A percentile compares a stretch with the other conserved stretches of the same genome.
phyloP scores from a whole-genome alignment of 1,284 basidiomycete genomes.

The Malassezia obtusa region DNA sequence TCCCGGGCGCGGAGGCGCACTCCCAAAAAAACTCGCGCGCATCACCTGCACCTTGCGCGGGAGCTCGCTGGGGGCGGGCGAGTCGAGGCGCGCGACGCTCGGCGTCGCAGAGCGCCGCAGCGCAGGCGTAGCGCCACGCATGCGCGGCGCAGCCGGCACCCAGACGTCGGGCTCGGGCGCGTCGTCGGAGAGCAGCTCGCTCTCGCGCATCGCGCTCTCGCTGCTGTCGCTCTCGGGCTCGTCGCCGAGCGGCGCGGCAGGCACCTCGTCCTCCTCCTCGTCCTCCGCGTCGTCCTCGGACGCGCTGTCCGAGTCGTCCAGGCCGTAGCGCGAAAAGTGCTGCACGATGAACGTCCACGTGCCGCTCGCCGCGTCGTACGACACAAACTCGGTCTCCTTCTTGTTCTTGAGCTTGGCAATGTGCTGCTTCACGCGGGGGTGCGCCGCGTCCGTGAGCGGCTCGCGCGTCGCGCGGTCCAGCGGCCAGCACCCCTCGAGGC shows the following conservation, averaged over 20 bases:
- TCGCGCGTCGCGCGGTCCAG: conserved; percentile 83
- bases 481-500: conserved; percentile 74
- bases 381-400: conserved; percentile 74
- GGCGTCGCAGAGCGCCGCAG: conserved; percentile 8
- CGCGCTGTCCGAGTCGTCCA: conserved; percentile 42
- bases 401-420: conserved; percentile 73
- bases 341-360: conserved; percentile 89
- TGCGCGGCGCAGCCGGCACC: not conserved
- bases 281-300: conserved; percentile 9
- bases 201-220: conserved; percentile 13
- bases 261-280: conserved; percentile 27
- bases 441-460: conserved; percentile 71
- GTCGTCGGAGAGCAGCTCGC: conserved; percentile 2
- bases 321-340: conserved; percentile 58
- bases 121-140: not conserved
- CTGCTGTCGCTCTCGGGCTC: not conserved
- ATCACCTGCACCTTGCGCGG: conserved; percentile 44
- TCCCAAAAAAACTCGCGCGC: conserved; percentile 48
- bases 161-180: conserved; percentile 1
- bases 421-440: conserved; percentile 63
- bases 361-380: conserved; percentile 68
- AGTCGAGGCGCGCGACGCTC: not conserved
- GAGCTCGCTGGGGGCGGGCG: conserved; percentile 17
- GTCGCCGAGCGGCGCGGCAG: conserved; percentile 23
- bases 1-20: conserved; percentile 20